These are phyloP conservation scores for Fusarium musae DNA, from an alignment of 2,329 filamentous ascomycete species.

Conservation along the genomic window DNA sequence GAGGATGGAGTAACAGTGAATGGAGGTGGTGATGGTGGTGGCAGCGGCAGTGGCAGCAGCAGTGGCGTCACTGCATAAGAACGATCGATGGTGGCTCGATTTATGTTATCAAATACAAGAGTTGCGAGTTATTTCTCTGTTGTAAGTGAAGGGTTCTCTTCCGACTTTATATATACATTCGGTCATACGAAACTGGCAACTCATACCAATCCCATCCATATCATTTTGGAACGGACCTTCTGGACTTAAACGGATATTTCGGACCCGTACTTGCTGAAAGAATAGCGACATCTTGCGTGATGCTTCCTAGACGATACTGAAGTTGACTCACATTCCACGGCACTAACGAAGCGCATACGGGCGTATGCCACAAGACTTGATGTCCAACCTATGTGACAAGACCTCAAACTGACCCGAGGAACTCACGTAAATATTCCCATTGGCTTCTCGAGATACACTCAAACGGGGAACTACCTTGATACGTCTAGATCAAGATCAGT, in stretches of 20 bases:
- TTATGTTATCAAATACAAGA: background rate
- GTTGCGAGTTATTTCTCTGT: background rate
- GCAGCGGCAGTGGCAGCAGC: background rate
- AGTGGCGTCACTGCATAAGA: background rate
- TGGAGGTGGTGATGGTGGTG: background rate
- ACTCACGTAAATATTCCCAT: background rate
- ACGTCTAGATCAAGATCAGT: background rate
- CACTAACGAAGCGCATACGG: background rate
- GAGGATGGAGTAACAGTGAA: background rate
- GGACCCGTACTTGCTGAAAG: background rate
- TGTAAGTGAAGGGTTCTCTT: background rate
- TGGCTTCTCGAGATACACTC: background rate
- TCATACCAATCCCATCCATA: background rate
- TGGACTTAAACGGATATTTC: background rate
- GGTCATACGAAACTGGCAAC: background rate
- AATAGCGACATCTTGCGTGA: background rate
- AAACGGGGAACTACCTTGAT: background rate
- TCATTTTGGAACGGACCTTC: constrained; percentile 3
- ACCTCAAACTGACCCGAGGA: background rate
- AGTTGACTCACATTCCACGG: background rate
- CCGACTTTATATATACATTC: background rate
- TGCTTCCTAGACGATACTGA: background rate
- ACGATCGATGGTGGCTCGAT: background rate
- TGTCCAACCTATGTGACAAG: no score
- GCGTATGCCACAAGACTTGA: background rate